Base-by-base conservation (phyloP, 345 rosid genomes). In the Heritiera littoralis region DNA sequence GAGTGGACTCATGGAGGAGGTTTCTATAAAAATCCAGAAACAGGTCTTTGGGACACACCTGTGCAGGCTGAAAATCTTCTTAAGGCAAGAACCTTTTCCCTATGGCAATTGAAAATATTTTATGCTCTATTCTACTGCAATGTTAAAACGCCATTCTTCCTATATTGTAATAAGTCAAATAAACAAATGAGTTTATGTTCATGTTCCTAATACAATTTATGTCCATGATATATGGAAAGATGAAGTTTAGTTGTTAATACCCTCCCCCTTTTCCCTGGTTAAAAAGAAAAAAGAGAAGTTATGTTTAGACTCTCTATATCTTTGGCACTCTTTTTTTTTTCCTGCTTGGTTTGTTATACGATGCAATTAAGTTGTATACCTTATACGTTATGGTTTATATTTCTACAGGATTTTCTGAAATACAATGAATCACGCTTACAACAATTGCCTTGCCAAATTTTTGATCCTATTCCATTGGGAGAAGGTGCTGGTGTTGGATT, bases 11-110 rank as follows among this genome's bases (percentile, higher is more conserved):
- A 90, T 78, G 94, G 99, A 41, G 99, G 97, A 18, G 94, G 84
- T 81, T 92, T 88, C 81, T 91, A 92, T 83, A 92, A 91, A 84
- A 92, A 92, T 78, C 95, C 85, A 8, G 85, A 87, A 61, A 91
- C 97, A 23, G 97, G 94, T 77, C 87, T 96, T 49, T 96, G 97
- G 97, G 99, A 96, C 75, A 96, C 98, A 49, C 99, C 99, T 84
- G 66, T 86, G 59, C 98, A 91, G 81, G 98, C 99, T 75, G 93
- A 90, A 82, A 88, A 73, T 84, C 91, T 92, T 80, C 98, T 94
- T 66, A 87, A 90, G 98, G 98, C 90, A 90, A 83, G 88, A 60
- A 72, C 45, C 18, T 64, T 66, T 79, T n/a, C 83, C 20, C 13
- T 67, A 48, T 68, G 15, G 58, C 28, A 40, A 32, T 70, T 75